These are phyloP conservation scores for Exsudoporus frostii DNA, from an alignment of 768 basidiomycete genomes.

Conservation along the genomic window DNA sequence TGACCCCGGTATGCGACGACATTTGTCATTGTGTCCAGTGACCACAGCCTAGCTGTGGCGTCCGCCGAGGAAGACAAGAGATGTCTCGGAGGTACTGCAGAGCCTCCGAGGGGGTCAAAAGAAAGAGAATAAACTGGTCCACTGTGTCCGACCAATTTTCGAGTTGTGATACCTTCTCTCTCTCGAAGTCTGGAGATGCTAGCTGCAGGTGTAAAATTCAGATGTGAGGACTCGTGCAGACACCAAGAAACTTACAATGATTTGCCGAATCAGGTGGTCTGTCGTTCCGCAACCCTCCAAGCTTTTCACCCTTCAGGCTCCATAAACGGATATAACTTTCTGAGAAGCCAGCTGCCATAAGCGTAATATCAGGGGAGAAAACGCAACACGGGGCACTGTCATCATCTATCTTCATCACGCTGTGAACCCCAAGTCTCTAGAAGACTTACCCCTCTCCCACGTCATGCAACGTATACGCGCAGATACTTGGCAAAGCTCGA, in stretches of 20 bases:
- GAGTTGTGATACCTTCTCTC: conserved; percentile 74
- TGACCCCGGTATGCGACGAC: conserved; percentile 94
- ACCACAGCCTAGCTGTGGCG: conserved; percentile 89
- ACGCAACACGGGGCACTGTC: conserved; percentile 76
- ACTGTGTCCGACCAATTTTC: conserved; percentile 96
- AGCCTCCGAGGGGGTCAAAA: conserved; percentile 89
- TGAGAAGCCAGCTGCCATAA: conserved; percentile 93
- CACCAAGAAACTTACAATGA: conserved; percentile 53
- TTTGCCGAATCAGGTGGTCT: conserved; percentile 62
- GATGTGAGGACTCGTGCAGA: background rate
- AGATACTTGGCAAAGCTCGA: conserved; percentile 84
- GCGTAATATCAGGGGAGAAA: conserved; percentile 86
- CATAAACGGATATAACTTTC: conserved; percentile 95
- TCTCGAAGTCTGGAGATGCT: conserved; percentile 61
- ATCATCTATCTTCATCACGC: conserved; percentile 10
- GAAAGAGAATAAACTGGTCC: conserved; percentile 93
- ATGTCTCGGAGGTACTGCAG: conserved; percentile 80
- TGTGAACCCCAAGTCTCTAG: background rate
- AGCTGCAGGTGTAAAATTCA: conserved; percentile 37
- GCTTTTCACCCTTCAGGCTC: conserved; percentile 89
- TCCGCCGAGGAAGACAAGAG: conserved; percentile 93
- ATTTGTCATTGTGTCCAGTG: conserved; percentile 90
- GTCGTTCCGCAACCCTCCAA: conserved; percentile 75
- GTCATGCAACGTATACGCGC: conserved; percentile 93
- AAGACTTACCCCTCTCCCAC: conserved; percentile 83